Percentiles rank a stretch among this genome's conserved stretches.
Conservation (phyloP, 257 asterid species). For the Ligustrum vulgare region DNA sequence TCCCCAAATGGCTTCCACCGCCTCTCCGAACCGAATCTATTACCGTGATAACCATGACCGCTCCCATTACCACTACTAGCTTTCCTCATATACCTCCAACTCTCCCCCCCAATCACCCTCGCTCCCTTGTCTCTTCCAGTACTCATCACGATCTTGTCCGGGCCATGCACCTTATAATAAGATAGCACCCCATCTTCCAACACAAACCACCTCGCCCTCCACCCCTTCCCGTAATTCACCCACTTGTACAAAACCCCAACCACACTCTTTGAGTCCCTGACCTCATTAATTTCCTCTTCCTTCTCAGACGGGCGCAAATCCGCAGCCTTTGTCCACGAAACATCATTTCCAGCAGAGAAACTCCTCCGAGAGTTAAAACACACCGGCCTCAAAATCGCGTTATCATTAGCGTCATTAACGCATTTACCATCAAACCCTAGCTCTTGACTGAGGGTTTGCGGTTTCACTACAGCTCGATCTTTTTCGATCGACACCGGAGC, state of each 20-base stretch:
- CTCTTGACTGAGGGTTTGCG: conserved; percentile 58
- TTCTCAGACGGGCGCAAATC: conserved; percentile 33
- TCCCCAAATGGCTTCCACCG: conserved; percentile 87
- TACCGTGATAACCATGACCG: conserved; percentile 28
- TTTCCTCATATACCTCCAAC: conserved; percentile 87
- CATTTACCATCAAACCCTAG: conserved; percentile 39
- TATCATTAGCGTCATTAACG: conserved; percentile 24
- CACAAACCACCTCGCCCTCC: conserved; percentile 96
- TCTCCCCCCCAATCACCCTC: conserved; percentile 85
- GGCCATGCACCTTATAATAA: conserved; percentile 92
- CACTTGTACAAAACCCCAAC: conserved; percentile 84
- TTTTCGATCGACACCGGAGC: conserved; percentile 92
- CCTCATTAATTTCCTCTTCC: conserved; percentile 47
- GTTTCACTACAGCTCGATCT: conserved; percentile 74
- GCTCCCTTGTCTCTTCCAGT: conserved; percentile 64
- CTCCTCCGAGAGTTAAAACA: conserved; percentile 67
- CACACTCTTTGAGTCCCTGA: conserved; percentile 43
- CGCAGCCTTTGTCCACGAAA: conserved; percentile 33
- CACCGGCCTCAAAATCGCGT: conserved; percentile 38
- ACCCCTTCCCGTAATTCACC: conserved; percentile 98
- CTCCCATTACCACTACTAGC: conserved; percentile 44
- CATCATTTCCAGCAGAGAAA: conserved; percentile 43
- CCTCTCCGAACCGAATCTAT: conserved; percentile 46
- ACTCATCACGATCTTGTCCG: conserved; percentile 72
- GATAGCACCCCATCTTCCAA: conserved; percentile 96